Evolutionary conservation across 2,329 filamentous ascomycete species (phyloP).

Genomic region (Geoglossum cookeanum): DNA sequence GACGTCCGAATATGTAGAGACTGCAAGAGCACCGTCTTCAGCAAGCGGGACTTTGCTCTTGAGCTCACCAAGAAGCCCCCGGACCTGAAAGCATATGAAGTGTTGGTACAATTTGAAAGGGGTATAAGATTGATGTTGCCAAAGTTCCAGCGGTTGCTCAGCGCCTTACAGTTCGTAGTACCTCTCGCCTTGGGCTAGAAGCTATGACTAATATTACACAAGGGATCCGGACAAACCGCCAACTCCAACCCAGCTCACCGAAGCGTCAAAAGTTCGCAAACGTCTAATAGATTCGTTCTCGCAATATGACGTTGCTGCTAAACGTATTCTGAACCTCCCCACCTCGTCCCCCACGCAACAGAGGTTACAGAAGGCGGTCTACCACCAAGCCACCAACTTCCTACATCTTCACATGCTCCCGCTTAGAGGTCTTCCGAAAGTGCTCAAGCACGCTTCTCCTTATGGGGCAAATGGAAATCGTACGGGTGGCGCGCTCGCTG

Average conservation of each 20-base stretch:
- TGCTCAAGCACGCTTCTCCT: slow-evolving; percentile 29
- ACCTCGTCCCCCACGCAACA: slow-evolving; percentile 53
- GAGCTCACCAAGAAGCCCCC: slow-evolving; percentile 49
- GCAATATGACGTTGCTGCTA: slow-evolving; percentile 69
- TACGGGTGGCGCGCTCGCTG: slow-evolving; percentile 19
- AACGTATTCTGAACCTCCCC: slow-evolving; percentile 60
- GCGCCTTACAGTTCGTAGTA: slow-evolving; percentile 43
- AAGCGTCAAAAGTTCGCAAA: slow-evolving; percentile 78
- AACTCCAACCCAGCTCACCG: slow-evolving; percentile 52
- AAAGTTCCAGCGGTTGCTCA: slow-evolving; percentile 60
- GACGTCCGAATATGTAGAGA: slow-evolving; percentile 86
- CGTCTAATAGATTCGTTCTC: slow-evolving; percentile 73
- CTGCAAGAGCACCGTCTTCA: slow-evolving; percentile 55
- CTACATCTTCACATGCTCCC: slow-evolving; percentile 83
- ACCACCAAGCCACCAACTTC: slow-evolving; percentile 64
- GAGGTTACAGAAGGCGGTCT: slow-evolving; percentile 61
- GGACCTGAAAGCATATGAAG: slow-evolving; percentile 65
- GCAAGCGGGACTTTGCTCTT: slow-evolving; percentile 56
- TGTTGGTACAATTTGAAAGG: slow-evolving; percentile 68
- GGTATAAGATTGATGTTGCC: slow-evolving; percentile 70
- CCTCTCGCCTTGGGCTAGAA: neutral
- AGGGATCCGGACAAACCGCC: slow-evolving; percentile 44
- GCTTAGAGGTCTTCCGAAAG: slow-evolving; percentile 51
- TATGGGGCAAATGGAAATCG: neutral
- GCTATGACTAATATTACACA: slow-evolving; percentile 6